Evolutionary conservation across 1,139 yeast species (phyloP).

Genomic region (Blastobotrys ciferrii): DNA sequence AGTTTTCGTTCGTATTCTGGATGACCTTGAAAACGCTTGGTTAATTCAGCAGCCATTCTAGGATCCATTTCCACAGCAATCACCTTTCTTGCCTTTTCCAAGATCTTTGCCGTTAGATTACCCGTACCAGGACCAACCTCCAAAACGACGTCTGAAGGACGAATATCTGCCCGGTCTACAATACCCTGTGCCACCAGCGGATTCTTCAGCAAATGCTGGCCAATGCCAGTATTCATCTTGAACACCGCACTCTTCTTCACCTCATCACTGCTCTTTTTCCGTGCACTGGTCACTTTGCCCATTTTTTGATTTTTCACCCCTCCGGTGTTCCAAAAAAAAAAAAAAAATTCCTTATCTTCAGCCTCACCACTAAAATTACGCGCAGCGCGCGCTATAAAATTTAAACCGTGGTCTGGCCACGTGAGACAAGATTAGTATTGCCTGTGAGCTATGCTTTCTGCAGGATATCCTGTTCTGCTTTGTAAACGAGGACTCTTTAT

Average conservation of each 20-base stretch:
- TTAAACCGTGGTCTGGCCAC: too few species aligned
- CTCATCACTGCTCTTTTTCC: constrained; percentile 15
- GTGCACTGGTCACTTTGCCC: constrained; percentile 22
- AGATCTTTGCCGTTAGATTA: constrained; percentile 86
- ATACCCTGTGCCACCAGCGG: constrained; percentile 97
- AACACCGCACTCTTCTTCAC: constrained; percentile 58
- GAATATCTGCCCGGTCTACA: constrained; percentile 91
- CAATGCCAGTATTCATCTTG: constrained; percentile 93
- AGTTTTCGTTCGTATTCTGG: constrained; percentile 71
- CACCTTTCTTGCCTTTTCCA: constrained; percentile 89
- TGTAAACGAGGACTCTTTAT: too few species aligned
- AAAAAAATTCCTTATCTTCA: constrained; percentile 4
- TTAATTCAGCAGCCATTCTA: constrained; percentile 97
- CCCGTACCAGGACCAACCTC: constrained; percentile 99
- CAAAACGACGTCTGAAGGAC: constrained; percentile 86
- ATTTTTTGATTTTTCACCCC: constrained; percentile 12
- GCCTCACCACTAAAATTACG: too few species aligned
- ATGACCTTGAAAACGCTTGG: constrained; percentile 96
- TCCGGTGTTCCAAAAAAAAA: neutral
- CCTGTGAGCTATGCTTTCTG: too few species aligned
- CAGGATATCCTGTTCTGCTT: too few species aligned
- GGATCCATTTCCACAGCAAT: constrained; percentile 99
- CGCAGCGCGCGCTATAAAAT: too few species aligned
- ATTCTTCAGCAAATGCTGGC: constrained; percentile 94
- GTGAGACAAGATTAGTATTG: too few species aligned